Evolutionary conservation across 257 asterid genomes (phyloP).

Genomic region (Salvia splendens): DNA sequence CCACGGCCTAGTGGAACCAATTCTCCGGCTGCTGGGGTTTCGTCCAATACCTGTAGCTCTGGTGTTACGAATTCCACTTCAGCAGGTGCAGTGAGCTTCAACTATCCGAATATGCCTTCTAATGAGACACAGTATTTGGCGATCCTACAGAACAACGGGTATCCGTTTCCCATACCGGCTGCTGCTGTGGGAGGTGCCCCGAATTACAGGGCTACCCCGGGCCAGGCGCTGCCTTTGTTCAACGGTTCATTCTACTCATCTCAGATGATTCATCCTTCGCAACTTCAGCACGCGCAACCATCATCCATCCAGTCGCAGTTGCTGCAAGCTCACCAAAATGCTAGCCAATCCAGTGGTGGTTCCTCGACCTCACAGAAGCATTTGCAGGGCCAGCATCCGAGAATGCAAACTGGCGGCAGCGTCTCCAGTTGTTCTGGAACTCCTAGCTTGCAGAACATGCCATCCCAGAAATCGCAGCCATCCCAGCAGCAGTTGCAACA

Average conservation of each 20-base stretch:
- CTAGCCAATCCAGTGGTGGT: slow-evolving; percentile 49
- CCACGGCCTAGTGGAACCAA: slow-evolving; percentile 51
- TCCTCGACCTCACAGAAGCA: slow-evolving; percentile 79
- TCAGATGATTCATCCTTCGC: slow-evolving; percentile 80
- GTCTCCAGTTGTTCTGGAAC: slow-evolving; percentile 42
- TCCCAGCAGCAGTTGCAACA: slow-evolving; percentile 57
- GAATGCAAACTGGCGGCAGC: slow-evolving; percentile 43
- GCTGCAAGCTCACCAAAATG: slow-evolving; percentile 57
- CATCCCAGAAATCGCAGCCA: slow-evolving; percentile 51
- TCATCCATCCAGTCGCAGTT: slow-evolving; percentile 46
- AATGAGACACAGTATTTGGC: slow-evolving; percentile 87
- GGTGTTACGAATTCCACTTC: slow-evolving; percentile 42
- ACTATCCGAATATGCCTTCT: slow-evolving; percentile 70
- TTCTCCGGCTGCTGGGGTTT: slow-evolving; percentile 30
- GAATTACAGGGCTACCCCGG: slow-evolving; percentile 72
- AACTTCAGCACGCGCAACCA: slow-evolving; percentile 55
- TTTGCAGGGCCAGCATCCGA: slow-evolving; percentile 60
- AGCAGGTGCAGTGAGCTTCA: slow-evolving; percentile 72
- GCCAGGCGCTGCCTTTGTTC: slow-evolving; percentile 82
- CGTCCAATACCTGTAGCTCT: slow-evolving; percentile 43
- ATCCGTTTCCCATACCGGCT: slow-evolving; percentile 75
- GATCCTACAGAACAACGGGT: slow-evolving; percentile 72
- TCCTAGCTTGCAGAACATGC: slow-evolving; percentile 48
- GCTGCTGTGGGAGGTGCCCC: slow-evolving; percentile 72
- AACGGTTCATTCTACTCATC: slow-evolving; percentile 81